Evolutionary conservation across 2,329 filamentous ascomycete genomes (phyloP).

Genomic region (Pestalotiopsis sp.): DNA sequence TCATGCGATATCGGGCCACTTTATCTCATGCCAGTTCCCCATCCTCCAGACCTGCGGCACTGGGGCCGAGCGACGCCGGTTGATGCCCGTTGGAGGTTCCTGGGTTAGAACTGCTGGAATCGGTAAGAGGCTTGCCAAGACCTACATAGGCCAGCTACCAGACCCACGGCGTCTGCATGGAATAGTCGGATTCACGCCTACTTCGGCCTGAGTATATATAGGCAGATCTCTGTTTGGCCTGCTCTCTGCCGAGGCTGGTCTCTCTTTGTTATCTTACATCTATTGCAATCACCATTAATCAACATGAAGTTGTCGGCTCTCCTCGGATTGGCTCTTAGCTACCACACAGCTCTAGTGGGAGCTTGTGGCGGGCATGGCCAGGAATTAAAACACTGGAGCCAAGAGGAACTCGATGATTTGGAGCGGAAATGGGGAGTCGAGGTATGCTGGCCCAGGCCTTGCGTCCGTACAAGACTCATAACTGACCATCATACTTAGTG

Average conservation of each 20-base stretch:
- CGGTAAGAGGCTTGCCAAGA: slow-evolving; percentile 6
- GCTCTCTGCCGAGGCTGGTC: neutral
- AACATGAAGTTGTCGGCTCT: slow-evolving; percentile 26
- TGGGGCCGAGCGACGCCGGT: neutral
- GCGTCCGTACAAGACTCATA: neutral
- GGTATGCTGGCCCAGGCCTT: slow-evolving; percentile 36
- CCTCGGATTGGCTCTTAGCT: slow-evolving; percentile 27
- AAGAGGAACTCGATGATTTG: slow-evolving; percentile 53
- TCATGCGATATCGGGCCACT: slow-evolving; percentile 5
- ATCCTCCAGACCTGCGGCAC: neutral
- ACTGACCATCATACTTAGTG: slow-evolving; percentile 36
- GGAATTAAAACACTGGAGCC: slow-evolving; percentile 46
- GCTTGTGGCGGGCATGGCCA: slow-evolving; percentile 34
- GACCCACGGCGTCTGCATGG: neutral
- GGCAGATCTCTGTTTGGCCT: neutral
- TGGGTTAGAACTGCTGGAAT: slow-evolving; percentile 5
- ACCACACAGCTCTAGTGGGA: slow-evolving; percentile 22
- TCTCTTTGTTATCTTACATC: neutral
- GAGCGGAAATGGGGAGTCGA: slow-evolving; percentile 60
- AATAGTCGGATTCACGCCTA: neutral
- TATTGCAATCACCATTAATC: neutral
- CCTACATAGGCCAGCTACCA: neutral
- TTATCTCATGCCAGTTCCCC: neutral
- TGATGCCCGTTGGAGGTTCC: neutral
- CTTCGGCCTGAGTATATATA: neutral